These are phyloP conservation scores for Desmodesmus armatus DNA, from an alignment of 139 green algal genomes.

Conservation along the genomic window DNA sequence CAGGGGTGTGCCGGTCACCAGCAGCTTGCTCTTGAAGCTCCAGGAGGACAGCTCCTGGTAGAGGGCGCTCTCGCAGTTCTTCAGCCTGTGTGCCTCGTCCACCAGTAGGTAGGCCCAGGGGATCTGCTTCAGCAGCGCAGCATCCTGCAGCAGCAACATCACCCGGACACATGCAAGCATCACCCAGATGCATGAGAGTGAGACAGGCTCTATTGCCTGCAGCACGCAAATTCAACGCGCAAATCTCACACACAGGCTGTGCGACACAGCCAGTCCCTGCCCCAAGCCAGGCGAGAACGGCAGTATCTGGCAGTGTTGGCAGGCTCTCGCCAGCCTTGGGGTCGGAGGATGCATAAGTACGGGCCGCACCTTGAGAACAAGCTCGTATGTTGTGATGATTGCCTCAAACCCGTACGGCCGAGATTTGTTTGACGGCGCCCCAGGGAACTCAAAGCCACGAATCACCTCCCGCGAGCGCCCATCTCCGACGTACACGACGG, in stretches of 20 bases:
- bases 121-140: slow-evolving; percentile 92
- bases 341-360: too few relatives aligned
- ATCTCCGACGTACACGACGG: slow-evolving; percentile 93
- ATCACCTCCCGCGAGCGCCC: slow-evolving; percentile 66
- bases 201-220: too few relatives aligned
- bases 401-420: slow-evolving; percentile 61
- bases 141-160: slow-evolving; percentile 99
- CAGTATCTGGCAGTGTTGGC: too few relatives aligned
- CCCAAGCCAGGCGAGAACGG: too few relatives aligned
- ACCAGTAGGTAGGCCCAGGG: slow-evolving; percentile 99
- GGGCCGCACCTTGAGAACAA: too few relatives aligned
- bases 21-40: slow-evolving; percentile 54
- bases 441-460: slow-evolving; percentile 71
- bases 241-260: too few relatives aligned
- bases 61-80: slow-evolving; percentile 98
- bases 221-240: too few relatives aligned
- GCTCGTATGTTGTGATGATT: slow-evolving; percentile 98
- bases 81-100: slow-evolving; percentile 99
- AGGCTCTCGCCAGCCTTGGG: too few relatives aligned
- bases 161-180: too few relatives aligned
- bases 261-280: too few relatives aligned
- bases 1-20: slow-evolving; percentile 98
- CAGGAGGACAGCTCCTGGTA: slow-evolving; percentile 74
- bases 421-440: slow-evolving; percentile 2
- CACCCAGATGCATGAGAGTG: too few relatives aligned